A percentile compares a stretch with the other conserved stretches of the same genome.
These are phyloP conservation scores for Boletus huronensis DNA, from an alignment of 768 basidiomycete species.

Conservation along the genomic window DNA sequence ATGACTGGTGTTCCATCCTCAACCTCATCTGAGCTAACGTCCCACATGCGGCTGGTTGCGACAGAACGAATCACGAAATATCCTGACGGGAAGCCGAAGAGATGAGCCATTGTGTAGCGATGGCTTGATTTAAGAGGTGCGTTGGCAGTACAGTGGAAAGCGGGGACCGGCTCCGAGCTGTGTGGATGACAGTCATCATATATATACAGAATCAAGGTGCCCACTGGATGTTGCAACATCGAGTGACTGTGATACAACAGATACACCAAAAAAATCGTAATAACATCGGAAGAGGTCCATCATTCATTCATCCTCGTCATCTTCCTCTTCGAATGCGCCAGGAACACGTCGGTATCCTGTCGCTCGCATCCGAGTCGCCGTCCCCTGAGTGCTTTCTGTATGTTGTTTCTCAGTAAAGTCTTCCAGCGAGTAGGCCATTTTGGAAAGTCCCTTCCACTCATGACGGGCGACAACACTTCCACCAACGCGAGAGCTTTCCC, in stretches of 20 bases:
- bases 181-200: neutral
- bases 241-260: neutral
- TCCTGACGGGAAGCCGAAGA: constrained; percentile 36
- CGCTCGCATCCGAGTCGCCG: constrained; percentile 4
- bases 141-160: neutral
- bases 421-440: constrained; percentile 61
- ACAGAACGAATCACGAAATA: constrained; percentile 40
- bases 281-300: neutral
- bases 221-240: too few relatives aligned
- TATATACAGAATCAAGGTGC: neutral
- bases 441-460: constrained; percentile 92
- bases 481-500: constrained; percentile 57
- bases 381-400: constrained; percentile 32
- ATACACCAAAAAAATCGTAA: neutral
- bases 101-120: constrained; percentile 17
- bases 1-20: constrained; percentile 46
- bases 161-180: neutral
- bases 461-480: constrained; percentile 86
- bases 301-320: constrained; percentile 13
- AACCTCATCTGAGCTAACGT: constrained; percentile 31
- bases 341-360: constrained; percentile 18
- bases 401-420: constrained; percentile 66
- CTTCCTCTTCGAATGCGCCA: constrained; percentile 28
- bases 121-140: neutral
- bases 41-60: constrained; percentile 35